Conservation (phyloP, 192 early-diverging fungal genomes). For the Nowakowskiella sp. region DNA sequence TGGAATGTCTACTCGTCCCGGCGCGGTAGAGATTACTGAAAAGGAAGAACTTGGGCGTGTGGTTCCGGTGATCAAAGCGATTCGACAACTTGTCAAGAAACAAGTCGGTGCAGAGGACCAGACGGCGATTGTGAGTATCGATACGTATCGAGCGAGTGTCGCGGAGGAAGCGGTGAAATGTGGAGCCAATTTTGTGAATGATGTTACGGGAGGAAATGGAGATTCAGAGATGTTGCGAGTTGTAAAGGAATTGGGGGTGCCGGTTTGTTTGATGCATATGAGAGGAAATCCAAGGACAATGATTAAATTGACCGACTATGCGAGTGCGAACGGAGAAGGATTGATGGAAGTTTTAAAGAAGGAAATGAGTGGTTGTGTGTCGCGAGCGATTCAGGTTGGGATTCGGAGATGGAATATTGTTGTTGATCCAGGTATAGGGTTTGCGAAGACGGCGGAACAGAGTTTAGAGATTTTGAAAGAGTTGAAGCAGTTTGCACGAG, state of each 20-base stretch:
- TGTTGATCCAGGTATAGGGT: slow-evolving; percentile 94
- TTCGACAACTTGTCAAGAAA: slow-evolving; percentile 40
- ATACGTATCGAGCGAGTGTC: slow-evolving; percentile 82
- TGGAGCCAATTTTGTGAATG: slow-evolving; percentile 91
- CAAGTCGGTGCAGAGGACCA: slow-evolving; percentile 33
- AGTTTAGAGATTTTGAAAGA: slow-evolving; percentile 77
- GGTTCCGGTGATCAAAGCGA: slow-evolving; percentile 72
- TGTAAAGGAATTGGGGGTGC: slow-evolving; percentile 68
- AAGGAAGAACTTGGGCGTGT: slow-evolving; percentile 77
- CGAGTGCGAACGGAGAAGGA: slow-evolving; percentile 58
- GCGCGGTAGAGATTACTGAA: slow-evolving; percentile 60
- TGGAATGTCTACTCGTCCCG: slow-evolving; percentile 87
- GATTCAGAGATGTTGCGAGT: slow-evolving; percentile 75
- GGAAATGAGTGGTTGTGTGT: slow-evolving; percentile 59
- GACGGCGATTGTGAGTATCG: slow-evolving; percentile 72
- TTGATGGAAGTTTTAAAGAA: slow-evolving; percentile 62
- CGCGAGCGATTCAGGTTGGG: slow-evolving; percentile 66
- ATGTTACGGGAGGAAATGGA: slow-evolving; percentile 75
- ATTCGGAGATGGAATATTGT: slow-evolving; percentile 95
- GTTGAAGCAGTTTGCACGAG: slow-evolving; percentile 43
- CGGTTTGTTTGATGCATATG: slow-evolving; percentile 96
- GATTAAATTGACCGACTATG: slow-evolving; percentile 63
- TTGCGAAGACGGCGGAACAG: slow-evolving; percentile 85
- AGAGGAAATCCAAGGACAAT: slow-evolving; percentile 89
- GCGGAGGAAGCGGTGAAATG: slow-evolving; percentile 80